Evolutionary conservation across 169 alveolate species (phyloP), one percentile per base, ranked within the genome.

Genomic region (Plasmodium coatneyi): DNA sequence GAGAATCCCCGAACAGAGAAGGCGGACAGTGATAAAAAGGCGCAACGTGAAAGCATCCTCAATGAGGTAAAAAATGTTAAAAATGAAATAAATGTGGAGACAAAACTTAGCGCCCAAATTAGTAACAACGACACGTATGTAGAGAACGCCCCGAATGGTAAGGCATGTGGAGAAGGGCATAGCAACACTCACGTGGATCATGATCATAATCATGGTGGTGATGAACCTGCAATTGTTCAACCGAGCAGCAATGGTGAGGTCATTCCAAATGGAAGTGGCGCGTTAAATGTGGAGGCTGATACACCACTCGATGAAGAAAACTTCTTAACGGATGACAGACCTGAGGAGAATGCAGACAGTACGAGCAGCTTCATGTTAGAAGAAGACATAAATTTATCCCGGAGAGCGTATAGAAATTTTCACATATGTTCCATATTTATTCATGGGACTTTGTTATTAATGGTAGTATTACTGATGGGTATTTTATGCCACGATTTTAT

Each of bases 361-460:
- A 12, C 52, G 9, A 34, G 79, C n/a, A 91, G 95, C 54, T 91
- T 91, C 54, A 28, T 82, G 28, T 30, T 91, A 71, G 95, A 91
- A 80, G 95, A 91, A 32, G 84, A 91, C 66, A 2, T 22, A 1
- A 80, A 46, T 91, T 46, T 91, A 80, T 91, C 95, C n/a, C 81
- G 92, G 25, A 80, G 95, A 80, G 84, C 90, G 4, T 70, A 56
- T 76, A 30, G 95, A 60, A 91, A 82, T 80, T 91, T 91, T 49
- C 90, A 91, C 14, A 70, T 91, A 46, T 91, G 95, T 34, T 91
- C 95, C 0, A 60, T 91, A 30, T 91, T 91, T 91, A 80, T 91
- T 14, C 95, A 91, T 91, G 74, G 52, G 70, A 39, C 92, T 1
- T 49, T 70, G 34, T 80, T 91, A 91, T 28, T 81, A 71, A 71